phyloP scores from a whole-genome alignment of 1,284 basidiomycete species.

The Tremellales sp. region DNA sequence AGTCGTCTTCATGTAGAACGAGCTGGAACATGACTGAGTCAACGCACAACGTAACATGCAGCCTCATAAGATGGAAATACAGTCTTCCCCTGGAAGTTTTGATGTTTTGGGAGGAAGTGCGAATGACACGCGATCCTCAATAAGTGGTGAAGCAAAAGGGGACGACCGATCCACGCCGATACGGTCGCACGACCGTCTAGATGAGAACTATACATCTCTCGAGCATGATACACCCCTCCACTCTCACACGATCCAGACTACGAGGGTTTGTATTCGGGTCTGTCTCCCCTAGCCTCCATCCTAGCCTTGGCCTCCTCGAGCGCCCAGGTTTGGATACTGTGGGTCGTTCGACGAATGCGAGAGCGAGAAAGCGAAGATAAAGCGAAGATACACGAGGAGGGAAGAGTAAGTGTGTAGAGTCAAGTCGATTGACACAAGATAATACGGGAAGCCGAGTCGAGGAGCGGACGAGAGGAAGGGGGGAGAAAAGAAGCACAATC shows the following conservation, averaged over 20 bases:
- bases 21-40: too few relatives aligned
- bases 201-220: too few relatives aligned
- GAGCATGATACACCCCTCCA: too few relatives aligned
- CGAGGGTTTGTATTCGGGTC: conserved; percentile 66
- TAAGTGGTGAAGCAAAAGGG: too few relatives aligned
- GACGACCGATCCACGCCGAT: too few relatives aligned
- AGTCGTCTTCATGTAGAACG: too few relatives aligned
- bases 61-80: too few relatives aligned
- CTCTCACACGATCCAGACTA: conserved; percentile 9
- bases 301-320: conserved; percentile 78
- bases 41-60: too few relatives aligned
- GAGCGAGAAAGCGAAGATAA: neutral
- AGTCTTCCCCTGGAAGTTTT: too few relatives aligned
- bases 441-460: neutral
- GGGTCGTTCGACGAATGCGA: neutral
- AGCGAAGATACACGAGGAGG: neutral
- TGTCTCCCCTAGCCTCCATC: conserved; percentile 84
- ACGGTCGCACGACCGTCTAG: too few relatives aligned
- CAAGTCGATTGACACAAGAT: neutral
- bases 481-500: conserved; percentile 1
- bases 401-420: neutral
- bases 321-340: conserved; percentile 84
- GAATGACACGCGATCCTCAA: too few relatives aligned
- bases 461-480: neutral
- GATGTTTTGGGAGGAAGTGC: too few relatives aligned